These are phyloP conservation scores for Pseudogymnoascus sp. DNA, from an alignment of 2,329 filamentous ascomycete genomes.

Conservation along the genomic window DNA sequence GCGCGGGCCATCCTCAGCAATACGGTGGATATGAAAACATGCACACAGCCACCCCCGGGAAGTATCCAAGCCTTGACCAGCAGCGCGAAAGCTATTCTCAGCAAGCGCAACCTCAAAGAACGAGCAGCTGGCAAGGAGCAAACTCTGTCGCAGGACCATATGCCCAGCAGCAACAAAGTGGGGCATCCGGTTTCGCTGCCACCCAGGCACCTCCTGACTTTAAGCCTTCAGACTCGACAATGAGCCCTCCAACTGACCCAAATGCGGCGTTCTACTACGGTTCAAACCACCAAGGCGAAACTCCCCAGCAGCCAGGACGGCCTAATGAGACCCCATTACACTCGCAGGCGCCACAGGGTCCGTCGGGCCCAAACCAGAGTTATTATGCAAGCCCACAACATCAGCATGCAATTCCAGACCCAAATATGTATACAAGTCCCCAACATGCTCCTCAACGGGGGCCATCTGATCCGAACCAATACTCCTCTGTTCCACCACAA, in stretches of 20 bases:
- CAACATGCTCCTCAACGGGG: slow-evolving; percentile 25
- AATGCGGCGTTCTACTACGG: slow-evolving; percentile 52
- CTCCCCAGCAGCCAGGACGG: slow-evolving; percentile 21
- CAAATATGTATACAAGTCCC: slow-evolving; percentile 19
- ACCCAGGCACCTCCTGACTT: slow-evolving; percentile 30
- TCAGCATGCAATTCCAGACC: slow-evolving; percentile 10
- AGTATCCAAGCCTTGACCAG: slow-evolving; percentile 20
- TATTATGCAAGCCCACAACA: slow-evolving; percentile 6
- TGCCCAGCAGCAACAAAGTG: slow-evolving; percentile 23
- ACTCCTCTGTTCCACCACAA: slow-evolving; percentile 18
- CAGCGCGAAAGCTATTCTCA: slow-evolving; percentile 33
- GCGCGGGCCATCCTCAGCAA: slow-evolving; percentile 40
- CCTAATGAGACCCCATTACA: background rate
- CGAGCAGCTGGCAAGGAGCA: slow-evolving; percentile 41
- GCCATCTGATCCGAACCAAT: slow-evolving; percentile 15
- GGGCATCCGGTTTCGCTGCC: slow-evolving; percentile 20
- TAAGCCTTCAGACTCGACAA: slow-evolving; percentile 29
- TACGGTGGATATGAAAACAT: slow-evolving; percentile 30
- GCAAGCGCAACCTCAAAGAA: slow-evolving; percentile 38
- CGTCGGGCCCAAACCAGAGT: background rate
- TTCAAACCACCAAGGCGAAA: slow-evolving; percentile 20
- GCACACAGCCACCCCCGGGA: slow-evolving; percentile 19
- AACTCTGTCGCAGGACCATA: slow-evolving; percentile 21
- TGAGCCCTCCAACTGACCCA: slow-evolving; percentile 39
- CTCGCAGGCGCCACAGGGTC: slow-evolving; percentile 12